A percentile compares a stretch with the other conserved stretches of the same genome.
phyloP scores from a whole-genome alignment of 2,329 filamentous ascomycete genomes.

The Neofusicoccum cordaticola region DNA sequence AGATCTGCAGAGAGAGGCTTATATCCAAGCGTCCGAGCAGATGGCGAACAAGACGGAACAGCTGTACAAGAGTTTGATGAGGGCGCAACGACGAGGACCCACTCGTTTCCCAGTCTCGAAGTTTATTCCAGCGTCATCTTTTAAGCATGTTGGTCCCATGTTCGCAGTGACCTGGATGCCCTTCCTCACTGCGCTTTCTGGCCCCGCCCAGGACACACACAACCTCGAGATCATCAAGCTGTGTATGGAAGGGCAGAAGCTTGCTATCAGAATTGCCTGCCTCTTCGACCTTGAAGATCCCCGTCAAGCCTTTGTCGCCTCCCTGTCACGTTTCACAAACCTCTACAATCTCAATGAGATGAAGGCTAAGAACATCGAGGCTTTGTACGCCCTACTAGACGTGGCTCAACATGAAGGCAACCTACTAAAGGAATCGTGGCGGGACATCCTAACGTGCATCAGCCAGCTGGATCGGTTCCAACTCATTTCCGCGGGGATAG shows the following conservation, averaged over 20 bases:
- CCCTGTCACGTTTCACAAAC: constrained; percentile 89
- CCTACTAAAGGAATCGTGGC: constrained; percentile 84
- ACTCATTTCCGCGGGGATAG: constrained; percentile 89
- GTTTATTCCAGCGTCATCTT: constrained; percentile 90
- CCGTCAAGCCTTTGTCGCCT: constrained; percentile 89
- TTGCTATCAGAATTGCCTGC: constrained; percentile 90
- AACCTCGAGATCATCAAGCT: constrained; percentile 89
- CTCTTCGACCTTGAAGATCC: constrained; percentile 92
- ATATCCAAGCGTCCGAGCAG: constrained; percentile 91
- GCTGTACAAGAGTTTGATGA: constrained; percentile 88
- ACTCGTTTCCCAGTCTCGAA: constrained; percentile 63
- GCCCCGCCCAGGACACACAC: constrained; percentile 87
- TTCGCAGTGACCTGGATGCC: constrained; percentile 99
- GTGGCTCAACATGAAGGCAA: constrained; percentile 93
- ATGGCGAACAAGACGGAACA: constrained; percentile 80
- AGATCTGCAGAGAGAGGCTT: constrained; percentile 88
- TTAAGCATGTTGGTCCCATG: constrained; percentile 95
- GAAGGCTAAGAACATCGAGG: constrained; percentile 93
- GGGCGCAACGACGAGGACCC: constrained; percentile 80
- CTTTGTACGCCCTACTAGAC: constrained; percentile 85
- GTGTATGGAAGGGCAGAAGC: constrained; percentile 92
- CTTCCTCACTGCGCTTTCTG: constrained; percentile 90
- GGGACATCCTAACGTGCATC: constrained; percentile 90
- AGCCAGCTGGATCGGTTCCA: constrained; percentile 95
- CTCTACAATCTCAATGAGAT: constrained; percentile 95